These are phyloP conservation scores for Tricholoma furcatifolium DNA, from an alignment of 768 basidiomycete species.

Conservation along the genomic window DNA sequence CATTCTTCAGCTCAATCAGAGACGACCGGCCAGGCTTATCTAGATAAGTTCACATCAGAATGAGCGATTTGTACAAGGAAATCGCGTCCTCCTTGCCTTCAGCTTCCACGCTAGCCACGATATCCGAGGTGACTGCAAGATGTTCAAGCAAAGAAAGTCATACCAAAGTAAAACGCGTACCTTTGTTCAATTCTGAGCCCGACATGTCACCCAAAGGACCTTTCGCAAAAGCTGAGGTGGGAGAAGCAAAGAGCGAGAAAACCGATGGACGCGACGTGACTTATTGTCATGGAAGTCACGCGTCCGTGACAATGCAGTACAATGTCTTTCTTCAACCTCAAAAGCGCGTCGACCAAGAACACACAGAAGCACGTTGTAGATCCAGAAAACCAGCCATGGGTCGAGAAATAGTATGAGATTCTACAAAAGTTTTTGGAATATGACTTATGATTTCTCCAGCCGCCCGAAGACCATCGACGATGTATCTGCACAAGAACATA, in stretches of 20 bases:
- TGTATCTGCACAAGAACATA: slow-evolving; percentile 96
- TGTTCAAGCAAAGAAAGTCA: not conserved
- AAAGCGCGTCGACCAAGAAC: slow-evolving; percentile 39
- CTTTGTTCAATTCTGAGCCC: slow-evolving; percentile 31
- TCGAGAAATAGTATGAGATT: slow-evolving; percentile 89
- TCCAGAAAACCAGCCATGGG: slow-evolving; percentile 85
- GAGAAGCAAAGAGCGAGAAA: slow-evolving; percentile 20
- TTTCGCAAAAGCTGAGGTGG: slow-evolving; percentile 13
- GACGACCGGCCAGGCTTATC: slow-evolving; percentile 39
- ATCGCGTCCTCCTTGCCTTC: slow-evolving; percentile 33
- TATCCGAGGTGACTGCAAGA: not conserved
- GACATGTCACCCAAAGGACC: slow-evolving; percentile 35
- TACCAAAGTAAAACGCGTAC: slow-evolving; percentile 21
- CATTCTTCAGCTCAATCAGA: slow-evolving; percentile 70
- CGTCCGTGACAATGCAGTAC: slow-evolving; percentile 38
- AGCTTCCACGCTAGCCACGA: slow-evolving; percentile 3
- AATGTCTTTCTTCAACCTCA: slow-evolving; percentile 69
- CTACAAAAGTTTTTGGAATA: not conserved
- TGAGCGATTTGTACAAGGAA: slow-evolving; percentile 1
- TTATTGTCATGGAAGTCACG: slow-evolving; percentile 36
- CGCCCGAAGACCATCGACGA: slow-evolving; percentile 98
- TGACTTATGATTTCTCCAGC: slow-evolving; percentile 40
- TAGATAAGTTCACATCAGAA: slow-evolving; percentile 26
- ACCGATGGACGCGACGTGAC: slow-evolving; percentile 39
- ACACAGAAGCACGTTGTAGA: slow-evolving; percentile 46